These are phyloP conservation scores for Globisporangium okanoganense DNA, from an alignment of 352 stramenopile species.

Conservation along the genomic window DNA sequence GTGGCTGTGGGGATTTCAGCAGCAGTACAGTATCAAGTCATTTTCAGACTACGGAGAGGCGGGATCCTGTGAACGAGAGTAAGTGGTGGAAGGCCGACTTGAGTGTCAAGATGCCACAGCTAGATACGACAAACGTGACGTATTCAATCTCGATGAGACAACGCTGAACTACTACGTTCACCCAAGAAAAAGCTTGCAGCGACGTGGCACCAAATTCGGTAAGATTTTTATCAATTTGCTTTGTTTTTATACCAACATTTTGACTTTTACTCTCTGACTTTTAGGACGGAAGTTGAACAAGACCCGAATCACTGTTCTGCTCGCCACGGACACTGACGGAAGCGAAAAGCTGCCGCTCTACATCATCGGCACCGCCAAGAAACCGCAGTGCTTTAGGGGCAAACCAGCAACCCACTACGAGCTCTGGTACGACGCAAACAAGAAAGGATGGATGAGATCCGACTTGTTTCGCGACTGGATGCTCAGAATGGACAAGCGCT, in stretches of 20 bases:
- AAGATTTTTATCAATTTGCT: no score
- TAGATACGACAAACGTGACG: not conserved
- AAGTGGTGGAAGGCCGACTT: not conserved
- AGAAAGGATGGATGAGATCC: not conserved
- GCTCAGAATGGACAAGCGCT: not conserved
- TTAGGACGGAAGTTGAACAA: constrained; percentile 2
- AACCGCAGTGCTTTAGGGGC: not conserved
- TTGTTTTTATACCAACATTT: not conserved
- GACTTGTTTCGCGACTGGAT: not conserved
- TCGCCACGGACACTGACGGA: not conserved
- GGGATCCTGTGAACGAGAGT: not conserved
- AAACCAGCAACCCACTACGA: not conserved
- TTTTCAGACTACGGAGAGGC: not conserved
- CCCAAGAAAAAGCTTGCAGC: not conserved
- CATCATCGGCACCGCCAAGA: not conserved
- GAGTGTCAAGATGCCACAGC: not conserved
- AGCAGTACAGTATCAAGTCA: not conserved
- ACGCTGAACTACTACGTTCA: constrained; percentile 1
- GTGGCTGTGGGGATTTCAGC: not conserved
- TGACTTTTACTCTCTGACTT: not conserved
- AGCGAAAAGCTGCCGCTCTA: not conserved
- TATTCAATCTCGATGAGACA: constrained; percentile 4
- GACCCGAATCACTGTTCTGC: not conserved
- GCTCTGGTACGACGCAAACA: not conserved
- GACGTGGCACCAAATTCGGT: not conserved